These are phyloP conservation scores for Salvia splendens DNA, from an alignment of 257 asterid species.

Conservation along the genomic window DNA sequence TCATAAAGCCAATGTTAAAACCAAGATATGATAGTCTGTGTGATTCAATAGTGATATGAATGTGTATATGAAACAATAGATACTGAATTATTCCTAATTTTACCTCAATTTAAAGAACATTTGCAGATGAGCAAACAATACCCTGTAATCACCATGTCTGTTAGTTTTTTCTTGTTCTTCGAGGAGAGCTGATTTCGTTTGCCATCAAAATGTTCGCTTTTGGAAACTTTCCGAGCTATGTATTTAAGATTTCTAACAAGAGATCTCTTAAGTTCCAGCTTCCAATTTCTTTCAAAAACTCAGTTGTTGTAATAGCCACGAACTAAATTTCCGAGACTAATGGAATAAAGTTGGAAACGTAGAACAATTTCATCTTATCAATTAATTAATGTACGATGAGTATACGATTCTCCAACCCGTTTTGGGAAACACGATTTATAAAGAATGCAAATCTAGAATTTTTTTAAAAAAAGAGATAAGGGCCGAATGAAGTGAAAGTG, in stretches of 20 bases:
- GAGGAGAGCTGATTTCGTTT: background rate
- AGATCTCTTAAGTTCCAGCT: background rate
- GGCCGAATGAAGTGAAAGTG: no score
- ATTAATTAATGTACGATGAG: no score
- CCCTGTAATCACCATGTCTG: background rate
- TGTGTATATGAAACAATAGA: background rate
- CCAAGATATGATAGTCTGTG: background rate
- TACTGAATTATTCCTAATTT: slow-evolving; percentile 12
- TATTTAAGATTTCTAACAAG: background rate
- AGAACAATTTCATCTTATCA: no score
- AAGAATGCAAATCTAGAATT: no score
- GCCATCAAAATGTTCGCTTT: background rate
- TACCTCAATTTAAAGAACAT: background rate
- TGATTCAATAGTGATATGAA: slow-evolving; percentile 5
- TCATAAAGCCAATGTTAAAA: background rate
- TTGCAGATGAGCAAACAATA: background rate
- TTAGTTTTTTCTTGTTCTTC: background rate
- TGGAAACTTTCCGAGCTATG: background rate
- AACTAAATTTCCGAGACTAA: no score
- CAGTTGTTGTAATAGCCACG: no score
- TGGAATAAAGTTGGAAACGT: no score
- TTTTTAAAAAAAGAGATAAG: no score
- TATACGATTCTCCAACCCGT: no score
- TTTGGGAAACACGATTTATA: no score
- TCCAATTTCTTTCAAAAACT: background rate